phyloP scores from a whole-genome alignment of 371 early-diverging fungal species.

The Batkoa obscura region DNA sequence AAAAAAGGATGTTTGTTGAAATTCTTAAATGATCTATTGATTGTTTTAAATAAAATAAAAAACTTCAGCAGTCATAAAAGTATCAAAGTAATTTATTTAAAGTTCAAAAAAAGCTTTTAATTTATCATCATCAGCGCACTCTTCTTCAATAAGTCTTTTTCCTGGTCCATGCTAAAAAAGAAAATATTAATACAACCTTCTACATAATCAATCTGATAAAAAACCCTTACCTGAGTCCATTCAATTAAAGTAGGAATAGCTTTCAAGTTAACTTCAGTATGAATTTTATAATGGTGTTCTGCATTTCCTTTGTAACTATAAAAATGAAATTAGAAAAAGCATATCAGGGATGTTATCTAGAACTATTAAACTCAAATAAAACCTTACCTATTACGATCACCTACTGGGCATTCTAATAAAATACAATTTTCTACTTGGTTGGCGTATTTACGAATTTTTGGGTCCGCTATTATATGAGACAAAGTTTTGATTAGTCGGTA shows the following conservation, averaged over 20 bases:
- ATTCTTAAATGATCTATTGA: too few relatives aligned
- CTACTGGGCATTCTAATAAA: slow-evolving; percentile 28
- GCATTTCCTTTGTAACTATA: slow-evolving; percentile 18
- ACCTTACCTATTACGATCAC: slow-evolving; percentile 14
- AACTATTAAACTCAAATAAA: background rate
- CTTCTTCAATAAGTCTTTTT: slow-evolving; percentile 20
- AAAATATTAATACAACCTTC: too few relatives aligned
- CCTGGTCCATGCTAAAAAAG: slow-evolving; percentile 17
- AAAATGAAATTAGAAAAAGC: background rate
- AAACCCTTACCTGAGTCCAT: slow-evolving; percentile 23
- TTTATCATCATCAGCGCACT: slow-evolving; percentile 17
- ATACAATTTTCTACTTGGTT: slow-evolving; percentile 14
- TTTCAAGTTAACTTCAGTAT: slow-evolving; percentile 14
- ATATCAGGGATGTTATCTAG: background rate
- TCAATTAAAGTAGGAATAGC: slow-evolving; percentile 28
- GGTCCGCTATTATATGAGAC: slow-evolving; percentile 21
- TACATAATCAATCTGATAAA: background rate
- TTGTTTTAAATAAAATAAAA: too few relatives aligned
- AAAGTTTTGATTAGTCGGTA: background rate
- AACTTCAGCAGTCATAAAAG: too few relatives aligned
- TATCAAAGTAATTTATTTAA: too few relatives aligned
- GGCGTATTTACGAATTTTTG: slow-evolving; percentile 19
- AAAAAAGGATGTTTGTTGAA: too few relatives aligned
- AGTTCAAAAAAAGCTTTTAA: slow-evolving; percentile 10
- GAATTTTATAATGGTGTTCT: slow-evolving; percentile 19